Evolutionary conservation across 768 basidiomycete species (phyloP), one percentile per base, ranked within the genome.

Genomic region (Omphalotus guepiniiformis): DNA sequence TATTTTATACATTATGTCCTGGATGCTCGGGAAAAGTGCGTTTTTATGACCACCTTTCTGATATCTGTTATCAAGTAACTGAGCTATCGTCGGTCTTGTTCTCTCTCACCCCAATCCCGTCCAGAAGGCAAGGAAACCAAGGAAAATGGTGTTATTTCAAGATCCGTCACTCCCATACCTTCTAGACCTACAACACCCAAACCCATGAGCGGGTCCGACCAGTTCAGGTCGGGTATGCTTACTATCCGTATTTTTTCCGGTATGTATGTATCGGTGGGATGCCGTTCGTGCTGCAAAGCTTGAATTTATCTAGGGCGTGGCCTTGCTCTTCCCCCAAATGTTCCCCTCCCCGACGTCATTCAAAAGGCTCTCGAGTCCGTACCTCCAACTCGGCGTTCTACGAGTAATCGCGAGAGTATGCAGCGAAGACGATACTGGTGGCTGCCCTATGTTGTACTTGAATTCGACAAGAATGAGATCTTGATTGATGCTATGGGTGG

Each of bases 401-500:
- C 79, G 4, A 84, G 82, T 65, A 86, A 90, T 63, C 79, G 94
- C 37, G 95, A 97, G 58, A 93, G 89, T 60, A 71, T 94, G 63
- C 93, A 95, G 63, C 78, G 96, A 54, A 91, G 85, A 65, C 91
- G 93, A 50, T 87, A 84, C 67, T 93, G 91, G 92, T 93, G 88
- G 89, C 77, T 99, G 28, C 96, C 96, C 23, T 98, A 88, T 57
- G 88, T 98, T 62, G 96, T 98, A 34, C 83, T 99, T 56, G 94
- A 97, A 69, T 95, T 94, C 72, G 89, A 93, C 71, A 93, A 92
- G 76, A 98, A 98, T 67, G 94, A 98, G 65, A 84, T 98, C 57
- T 71, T 99, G 55, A 85, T 98, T 48, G 95, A 98, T 70, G 93
- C 94, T 9, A 77, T 97, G 59, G 93, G 90, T 7, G 96, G 95